phyloP scores from a whole-genome alignment of 2,329 filamentous ascomycete genomes.

The Aspergillus versicolor region DNA sequence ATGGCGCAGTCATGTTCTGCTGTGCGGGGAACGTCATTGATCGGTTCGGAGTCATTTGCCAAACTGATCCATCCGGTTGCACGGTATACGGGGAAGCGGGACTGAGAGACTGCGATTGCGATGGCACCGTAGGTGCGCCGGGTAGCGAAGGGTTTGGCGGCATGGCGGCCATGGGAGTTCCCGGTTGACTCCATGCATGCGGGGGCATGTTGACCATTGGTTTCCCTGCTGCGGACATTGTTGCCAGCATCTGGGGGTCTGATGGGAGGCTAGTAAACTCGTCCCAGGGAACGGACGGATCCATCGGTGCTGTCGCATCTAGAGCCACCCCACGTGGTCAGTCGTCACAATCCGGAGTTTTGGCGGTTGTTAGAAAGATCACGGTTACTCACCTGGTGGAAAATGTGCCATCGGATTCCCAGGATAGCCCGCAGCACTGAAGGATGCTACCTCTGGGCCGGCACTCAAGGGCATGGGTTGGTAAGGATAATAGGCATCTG shows the following conservation, averaged over 20 bases:
- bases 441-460: conserved; percentile 34
- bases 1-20: conserved; percentile 26
- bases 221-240: conserved; percentile 30
- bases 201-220: conserved; percentile 35
- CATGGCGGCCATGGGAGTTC: conserved; percentile 27
- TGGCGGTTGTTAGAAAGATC: not conserved
- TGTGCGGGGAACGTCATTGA: conserved; percentile 37
- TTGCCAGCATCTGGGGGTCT: conserved; percentile 36
- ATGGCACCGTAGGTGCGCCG: conserved; percentile 30
- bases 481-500: conserved; percentile 39
- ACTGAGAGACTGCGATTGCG: conserved; percentile 32
- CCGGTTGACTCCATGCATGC: conserved; percentile 31
- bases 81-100: conserved; percentile 31
- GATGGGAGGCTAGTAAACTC: conserved; percentile 35
- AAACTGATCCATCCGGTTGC: conserved; percentile 37
- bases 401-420: conserved; percentile 36
- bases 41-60: conserved; percentile 32
- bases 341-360: not conserved
- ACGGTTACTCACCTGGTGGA: conserved; percentile 33
- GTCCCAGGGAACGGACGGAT: conserved; percentile 38
- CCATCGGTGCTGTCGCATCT: conserved; percentile 30
- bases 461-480: conserved; percentile 35
- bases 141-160: conserved; percentile 30
- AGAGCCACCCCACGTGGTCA: conserved; percentile 24
- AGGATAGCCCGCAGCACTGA: conserved; percentile 31